Conservation (phyloP, 2,329 filamentous ascomycete species). For the Cadophora luteo-olivacea region DNA sequence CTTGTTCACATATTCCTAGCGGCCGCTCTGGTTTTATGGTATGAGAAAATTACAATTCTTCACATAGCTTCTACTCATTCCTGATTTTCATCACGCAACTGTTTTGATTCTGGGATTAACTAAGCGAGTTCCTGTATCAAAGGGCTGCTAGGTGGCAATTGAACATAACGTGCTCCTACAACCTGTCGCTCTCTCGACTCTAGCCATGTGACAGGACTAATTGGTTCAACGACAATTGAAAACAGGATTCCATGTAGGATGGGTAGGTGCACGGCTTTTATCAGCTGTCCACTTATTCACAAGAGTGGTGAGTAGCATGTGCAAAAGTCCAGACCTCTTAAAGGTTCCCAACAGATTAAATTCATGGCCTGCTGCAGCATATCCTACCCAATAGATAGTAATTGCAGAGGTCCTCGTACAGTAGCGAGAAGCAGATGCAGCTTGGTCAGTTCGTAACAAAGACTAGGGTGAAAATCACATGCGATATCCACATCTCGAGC, state of each 20-base stretch:
- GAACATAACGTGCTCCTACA: too few species aligned
- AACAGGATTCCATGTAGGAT: too few species aligned
- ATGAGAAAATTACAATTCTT: not conserved
- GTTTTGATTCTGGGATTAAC: not conserved
- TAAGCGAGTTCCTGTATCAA: not conserved
- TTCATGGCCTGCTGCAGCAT: not conserved
- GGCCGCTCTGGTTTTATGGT: not conserved
- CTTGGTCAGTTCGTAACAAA: not conserved
- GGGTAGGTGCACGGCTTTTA: not conserved
- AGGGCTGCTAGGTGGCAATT: too few species aligned
- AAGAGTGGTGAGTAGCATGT: not conserved
- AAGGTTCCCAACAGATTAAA: not conserved
- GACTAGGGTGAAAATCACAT: conserved; percentile 11
- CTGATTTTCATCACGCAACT: not conserved
- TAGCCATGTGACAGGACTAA: too few species aligned
- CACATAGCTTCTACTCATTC: not conserved
- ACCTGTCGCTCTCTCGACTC: too few species aligned
- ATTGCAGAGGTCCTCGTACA: too few species aligned
- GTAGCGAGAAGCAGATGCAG: not conserved
- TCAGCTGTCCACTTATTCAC: not conserved
- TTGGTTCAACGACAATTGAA: not conserved
- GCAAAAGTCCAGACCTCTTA: conserved; percentile 7
- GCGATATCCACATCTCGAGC: not conserved
- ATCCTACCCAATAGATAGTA: not conserved
- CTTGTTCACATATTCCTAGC: conserved; percentile 17